These are phyloP conservation scores for Rachicladosporium sp. DNA, from an alignment of 2,329 filamentous ascomycete genomes.

Conservation along the genomic window DNA sequence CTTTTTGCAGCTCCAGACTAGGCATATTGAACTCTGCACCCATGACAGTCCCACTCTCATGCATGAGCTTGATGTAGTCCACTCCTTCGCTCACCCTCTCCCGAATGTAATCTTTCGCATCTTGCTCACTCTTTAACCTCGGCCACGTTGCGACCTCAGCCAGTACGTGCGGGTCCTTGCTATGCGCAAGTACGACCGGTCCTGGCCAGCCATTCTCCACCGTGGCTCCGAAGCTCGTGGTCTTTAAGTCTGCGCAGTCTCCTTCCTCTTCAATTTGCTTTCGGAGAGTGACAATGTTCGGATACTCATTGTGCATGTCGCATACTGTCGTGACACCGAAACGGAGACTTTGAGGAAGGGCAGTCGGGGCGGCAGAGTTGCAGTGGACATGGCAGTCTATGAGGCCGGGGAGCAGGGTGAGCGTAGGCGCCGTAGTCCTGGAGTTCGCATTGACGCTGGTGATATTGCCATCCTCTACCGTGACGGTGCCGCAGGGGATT, in stretches of 20 bases:
- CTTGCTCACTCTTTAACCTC: slow-evolving; percentile 29
- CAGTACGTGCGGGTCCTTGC: slow-evolving; percentile 1
- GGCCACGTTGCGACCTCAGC: slow-evolving; percentile 35
- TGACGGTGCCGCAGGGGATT: slow-evolving; percentile 29
- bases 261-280: slow-evolving; percentile 17
- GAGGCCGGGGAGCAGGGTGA: slow-evolving; percentile 38
- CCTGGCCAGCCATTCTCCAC: slow-evolving; percentile 42
- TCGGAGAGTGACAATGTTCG: slow-evolving; percentile 21
- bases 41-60: slow-evolving; percentile 34
- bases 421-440: slow-evolving; percentile 31
- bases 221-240: slow-evolving; percentile 36
- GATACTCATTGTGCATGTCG: slow-evolving; percentile 35
- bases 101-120: slow-evolving; percentile 31
- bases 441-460: slow-evolving; percentile 10
- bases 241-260: slow-evolving; percentile 38
- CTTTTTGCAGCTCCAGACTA: slow-evolving; percentile 32
- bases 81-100: slow-evolving; percentile 29
- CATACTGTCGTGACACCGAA: slow-evolving; percentile 42
- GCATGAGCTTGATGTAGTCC: slow-evolving; percentile 42
- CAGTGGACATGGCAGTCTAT: slow-evolving; percentile 41
- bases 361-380: slow-evolving; percentile 27
- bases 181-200: slow-evolving; percentile 25
- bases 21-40: slow-evolving; percentile 28
- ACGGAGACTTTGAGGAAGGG: slow-evolving; percentile 32
- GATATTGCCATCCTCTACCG: slow-evolving; percentile 32